These are phyloP conservation scores for Musa acuminata DNA, from an alignment of 176 grass and related monocot genomes.

Conservation along the genomic window DNA sequence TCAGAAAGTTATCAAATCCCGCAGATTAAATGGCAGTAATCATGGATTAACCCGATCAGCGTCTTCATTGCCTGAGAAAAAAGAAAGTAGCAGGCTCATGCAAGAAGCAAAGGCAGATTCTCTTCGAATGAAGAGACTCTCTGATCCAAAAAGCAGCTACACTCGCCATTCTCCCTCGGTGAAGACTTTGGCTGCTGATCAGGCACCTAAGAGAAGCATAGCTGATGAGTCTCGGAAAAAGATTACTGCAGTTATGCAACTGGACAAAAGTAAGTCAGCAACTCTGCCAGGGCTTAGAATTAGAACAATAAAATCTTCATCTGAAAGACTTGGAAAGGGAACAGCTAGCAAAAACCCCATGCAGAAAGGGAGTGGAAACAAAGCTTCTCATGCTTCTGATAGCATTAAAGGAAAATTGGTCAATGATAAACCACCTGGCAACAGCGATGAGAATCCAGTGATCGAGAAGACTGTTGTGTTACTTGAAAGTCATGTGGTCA, in stretches of 20 bases:
- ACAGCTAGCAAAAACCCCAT: conserved; percentile 22
- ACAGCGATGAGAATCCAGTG: conserved; percentile 35
- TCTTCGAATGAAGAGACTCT: conserved; percentile 39
- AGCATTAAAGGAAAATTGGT: conserved; percentile 23
- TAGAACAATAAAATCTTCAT: conserved; percentile 12
- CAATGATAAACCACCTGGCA: conserved; percentile 13
- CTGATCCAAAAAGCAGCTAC: conserved; percentile 46
- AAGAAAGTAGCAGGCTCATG: conserved; percentile 16
- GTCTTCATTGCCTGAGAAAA: conserved; percentile 48
- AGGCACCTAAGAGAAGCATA: conserved; percentile 34
- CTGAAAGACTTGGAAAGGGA: conserved; percentile 20
- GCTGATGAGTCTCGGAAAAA: conserved; percentile 48
- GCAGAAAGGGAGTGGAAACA: conserved; percentile 20
- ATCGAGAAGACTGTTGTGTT: conserved; percentile 63
- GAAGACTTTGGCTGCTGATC: conserved; percentile 14
- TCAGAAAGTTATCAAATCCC: conserved; percentile 5
- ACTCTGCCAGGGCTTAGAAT: conserved; percentile 60
- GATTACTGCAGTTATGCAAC: conserved; percentile 47
- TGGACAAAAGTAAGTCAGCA: conserved; percentile 84
- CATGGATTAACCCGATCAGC: conserved; percentile 62
- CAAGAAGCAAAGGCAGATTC: conserved; percentile 27
- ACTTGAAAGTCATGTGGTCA: conserved; percentile 41
- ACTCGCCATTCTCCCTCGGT: conserved; percentile 17
- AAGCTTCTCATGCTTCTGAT: conserved; percentile 19
- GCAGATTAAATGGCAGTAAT: conserved; percentile 15